A percentile compares a stretch with the other conserved stretches of the same genome.
phyloP scores from a whole-genome alignment of 768 basidiomycete species.

The Russula sp. region DNA sequence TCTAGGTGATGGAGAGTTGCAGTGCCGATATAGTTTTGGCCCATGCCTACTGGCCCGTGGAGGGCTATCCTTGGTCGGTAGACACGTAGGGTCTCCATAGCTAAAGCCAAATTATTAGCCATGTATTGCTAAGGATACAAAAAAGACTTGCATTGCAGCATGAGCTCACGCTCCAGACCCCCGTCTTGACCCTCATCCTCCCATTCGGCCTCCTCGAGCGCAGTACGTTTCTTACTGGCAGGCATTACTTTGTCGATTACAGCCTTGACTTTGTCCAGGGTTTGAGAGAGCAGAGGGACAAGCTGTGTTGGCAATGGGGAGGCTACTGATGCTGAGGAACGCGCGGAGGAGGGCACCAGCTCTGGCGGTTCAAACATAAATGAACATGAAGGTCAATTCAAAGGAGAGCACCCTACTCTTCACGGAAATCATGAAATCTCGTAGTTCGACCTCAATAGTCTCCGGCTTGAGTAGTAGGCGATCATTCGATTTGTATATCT shows the following conservation, averaged over 20 bases:
- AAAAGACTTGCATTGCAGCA: constrained; percentile 68
- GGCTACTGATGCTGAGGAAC: constrained; percentile 84
- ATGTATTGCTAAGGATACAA: not conserved
- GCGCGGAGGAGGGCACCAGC: constrained; percentile 90
- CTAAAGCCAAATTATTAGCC: constrained; percentile 42
- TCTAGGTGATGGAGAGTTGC: constrained; percentile 92
- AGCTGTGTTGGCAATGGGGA: constrained; percentile 83
- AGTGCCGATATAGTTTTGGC: constrained; percentile 85
- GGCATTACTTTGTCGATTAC: constrained; percentile 78
- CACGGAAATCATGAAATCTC: constrained; percentile 96
- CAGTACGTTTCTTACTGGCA: constrained; percentile 71
- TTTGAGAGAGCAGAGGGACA: constrained; percentile 64
- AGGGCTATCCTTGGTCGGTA: constrained; percentile 87
- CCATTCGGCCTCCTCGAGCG: constrained; percentile 93
- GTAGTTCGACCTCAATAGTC: constrained; percentile 75
- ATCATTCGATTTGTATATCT: constrained; percentile 92
- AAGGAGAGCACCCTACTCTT: constrained; percentile 64
- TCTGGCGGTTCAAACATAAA: constrained; percentile 46
- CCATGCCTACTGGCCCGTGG: constrained; percentile 81
- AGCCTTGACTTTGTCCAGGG: constrained; percentile 67
- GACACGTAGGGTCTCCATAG: constrained; percentile 87
- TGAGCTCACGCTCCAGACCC: constrained; percentile 84
- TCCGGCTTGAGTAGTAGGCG: constrained; percentile 81
- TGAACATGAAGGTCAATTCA: constrained; percentile 12
- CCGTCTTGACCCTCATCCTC: constrained; percentile 81